phyloP scores from a whole-genome alignment of 2,329 filamentous ascomycete genomes.

The Xylaria sp. region DNA sequence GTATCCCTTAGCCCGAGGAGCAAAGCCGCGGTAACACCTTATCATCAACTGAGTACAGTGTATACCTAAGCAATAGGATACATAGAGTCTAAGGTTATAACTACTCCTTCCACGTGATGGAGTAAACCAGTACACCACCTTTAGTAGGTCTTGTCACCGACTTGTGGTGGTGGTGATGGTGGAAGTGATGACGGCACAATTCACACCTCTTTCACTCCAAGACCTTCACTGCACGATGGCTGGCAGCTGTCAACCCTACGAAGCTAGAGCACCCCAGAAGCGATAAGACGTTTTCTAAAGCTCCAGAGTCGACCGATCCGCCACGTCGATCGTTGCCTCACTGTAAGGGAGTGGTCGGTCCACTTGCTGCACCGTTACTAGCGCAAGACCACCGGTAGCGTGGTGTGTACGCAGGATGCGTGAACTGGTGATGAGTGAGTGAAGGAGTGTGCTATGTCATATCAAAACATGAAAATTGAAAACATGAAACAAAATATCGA shows the following conservation, averaged over 20 bases:
- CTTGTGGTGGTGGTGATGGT: neutral
- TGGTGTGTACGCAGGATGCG: neutral
- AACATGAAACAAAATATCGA: neutral
- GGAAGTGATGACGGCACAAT: neutral
- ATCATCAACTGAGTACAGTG: too few relatives aligned
- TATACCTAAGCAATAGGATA: too few relatives aligned
- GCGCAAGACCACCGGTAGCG: neutral
- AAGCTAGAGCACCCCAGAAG: slow-evolving; percentile 26
- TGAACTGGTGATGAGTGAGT: neutral
- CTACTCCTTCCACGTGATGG: too few relatives aligned
- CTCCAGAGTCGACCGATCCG: neutral
- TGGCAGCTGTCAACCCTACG: slow-evolving; percentile 11
- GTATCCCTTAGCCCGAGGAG: neutral
- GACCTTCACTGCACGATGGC: slow-evolving; percentile 24
- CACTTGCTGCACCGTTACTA: slow-evolving; percentile 12
- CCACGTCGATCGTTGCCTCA: slow-evolving; percentile 16
- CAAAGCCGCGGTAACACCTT: too few relatives aligned
- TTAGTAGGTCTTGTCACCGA: neutral
- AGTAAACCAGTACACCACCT: too few relatives aligned
- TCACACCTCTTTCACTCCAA: neutral
- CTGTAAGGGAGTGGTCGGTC: neutral
- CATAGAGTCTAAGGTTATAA: too few relatives aligned
- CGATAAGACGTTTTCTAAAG: slow-evolving; percentile 7
- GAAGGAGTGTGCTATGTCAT: neutral
- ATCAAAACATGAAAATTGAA: neutral